These are phyloP conservation scores for Durotheca rogersii DNA, from an alignment of 495 filamentous ascomycete genomes.

Conservation along the genomic window DNA sequence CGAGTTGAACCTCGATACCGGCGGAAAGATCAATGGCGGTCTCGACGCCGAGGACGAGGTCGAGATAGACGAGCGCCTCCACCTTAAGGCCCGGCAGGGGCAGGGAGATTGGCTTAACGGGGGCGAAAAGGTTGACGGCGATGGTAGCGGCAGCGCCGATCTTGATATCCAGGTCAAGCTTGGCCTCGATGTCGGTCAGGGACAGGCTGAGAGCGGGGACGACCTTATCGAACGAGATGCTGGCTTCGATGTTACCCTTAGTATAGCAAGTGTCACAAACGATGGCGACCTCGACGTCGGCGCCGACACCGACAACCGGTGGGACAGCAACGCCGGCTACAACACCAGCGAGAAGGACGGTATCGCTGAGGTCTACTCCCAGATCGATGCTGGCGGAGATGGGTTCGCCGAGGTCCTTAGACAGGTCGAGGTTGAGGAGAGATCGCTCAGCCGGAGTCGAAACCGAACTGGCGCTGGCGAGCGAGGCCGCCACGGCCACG, in stretches of 20 bases:
- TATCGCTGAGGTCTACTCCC: conserved; percentile 29
- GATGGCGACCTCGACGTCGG: conserved; percentile 29
- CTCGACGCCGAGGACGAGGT: conserved; percentile 43
- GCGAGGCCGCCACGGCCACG: conserved; percentile 34
- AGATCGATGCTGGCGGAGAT: conserved; percentile 30
- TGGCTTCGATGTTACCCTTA: conserved; percentile 39
- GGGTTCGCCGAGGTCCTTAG: conserved; percentile 30
- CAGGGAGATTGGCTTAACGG: conserved; percentile 30
- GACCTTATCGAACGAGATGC: conserved; percentile 34
- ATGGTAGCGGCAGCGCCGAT: conserved; percentile 38
- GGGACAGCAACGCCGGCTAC: conserved; percentile 26
- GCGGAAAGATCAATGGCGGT: conserved; percentile 43
- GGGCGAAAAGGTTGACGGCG: conserved; percentile 40
- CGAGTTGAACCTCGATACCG: conserved; percentile 44
- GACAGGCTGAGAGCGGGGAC: conserved; percentile 36
- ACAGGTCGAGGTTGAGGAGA: conserved; percentile 23
- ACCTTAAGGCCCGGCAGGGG: conserved; percentile 39
- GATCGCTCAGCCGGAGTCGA: conserved; percentile 20
- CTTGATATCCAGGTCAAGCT: conserved; percentile 38
- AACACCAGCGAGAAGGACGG: conserved; percentile 30
- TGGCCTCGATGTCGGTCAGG: conserved; percentile 38
- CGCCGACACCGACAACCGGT: conserved; percentile 22
- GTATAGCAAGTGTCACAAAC: conserved; percentile 39
- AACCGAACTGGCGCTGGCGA: conserved; percentile 28
- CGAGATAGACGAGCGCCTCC: conserved; percentile 41